Evolutionary conservation across 2,329 filamentous ascomycete genomes (phyloP), one percentile per base, ranked within the genome.

Genomic region (Pseudogymnoascus sp.): DNA sequence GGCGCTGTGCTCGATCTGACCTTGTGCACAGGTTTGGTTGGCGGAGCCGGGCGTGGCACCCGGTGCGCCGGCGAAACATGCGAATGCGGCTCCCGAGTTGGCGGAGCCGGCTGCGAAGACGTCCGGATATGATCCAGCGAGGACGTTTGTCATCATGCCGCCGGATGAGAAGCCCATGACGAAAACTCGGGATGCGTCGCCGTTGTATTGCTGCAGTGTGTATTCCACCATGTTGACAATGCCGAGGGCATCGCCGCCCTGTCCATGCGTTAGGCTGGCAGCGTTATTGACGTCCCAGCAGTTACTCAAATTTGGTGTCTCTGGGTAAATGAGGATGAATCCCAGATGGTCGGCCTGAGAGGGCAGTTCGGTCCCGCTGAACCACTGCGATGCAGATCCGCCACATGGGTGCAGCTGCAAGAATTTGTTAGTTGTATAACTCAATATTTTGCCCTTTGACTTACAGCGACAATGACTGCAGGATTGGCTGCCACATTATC

Each of bases 191-290:
- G 69, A 74, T 21, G 77, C 67, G 66, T 85, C 79, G 29, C 75
- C 81, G 2, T 74, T 73, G 72, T 84, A 84, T 69, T 76, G 75
- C 14, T 70, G 65, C 26, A 84, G 70, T 2, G 80, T 75, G 67
- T 81, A 83, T 35, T 71, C 74, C 63, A 85, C 81, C 81, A 85
- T 85, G 68, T 81, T 82, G 31, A 78, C 80, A 64, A 86, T 81
- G 0, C 76, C 76, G 38, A 79, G 79, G 61, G 77, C 81, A 70
- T 85, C 79, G 2, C 80, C 80, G 29, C 82, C 82, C 10, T 81
- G 82, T 53, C 80, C 76, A 67, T 83, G 82, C 8, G 76, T 79
- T 1, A 86, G 75, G 0, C 81, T 76, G 38, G 74, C 73, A 31
- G 73, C 73, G 29, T 78, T 80, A 13, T 78, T 79, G 1, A 85